Conservation (phyloP, 2,329 filamentous ascomycete genomes). For the Cadophora sp. region DNA sequence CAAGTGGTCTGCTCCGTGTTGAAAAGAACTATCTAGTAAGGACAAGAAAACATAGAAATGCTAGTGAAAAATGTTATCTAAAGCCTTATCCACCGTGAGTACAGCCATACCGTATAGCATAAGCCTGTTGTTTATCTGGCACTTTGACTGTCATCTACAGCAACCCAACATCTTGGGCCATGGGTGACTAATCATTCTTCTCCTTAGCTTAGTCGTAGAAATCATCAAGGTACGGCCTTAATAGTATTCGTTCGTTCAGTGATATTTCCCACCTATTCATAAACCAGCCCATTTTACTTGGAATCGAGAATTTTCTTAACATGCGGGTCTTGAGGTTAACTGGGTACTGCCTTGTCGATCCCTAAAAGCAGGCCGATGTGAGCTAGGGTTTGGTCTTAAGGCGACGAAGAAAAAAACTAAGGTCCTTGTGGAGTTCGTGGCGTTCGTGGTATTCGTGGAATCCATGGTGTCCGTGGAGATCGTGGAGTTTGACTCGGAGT, state of each 20-base stretch:
- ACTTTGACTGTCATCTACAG: neutral
- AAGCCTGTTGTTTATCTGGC: neutral
- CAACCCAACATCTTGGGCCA: neutral
- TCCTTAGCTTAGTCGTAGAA: neutral
- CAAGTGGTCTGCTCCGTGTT: neutral
- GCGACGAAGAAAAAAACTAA: neutral
- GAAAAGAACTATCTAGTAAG: neutral
- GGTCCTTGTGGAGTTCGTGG: neutral
- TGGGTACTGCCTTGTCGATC: neutral
- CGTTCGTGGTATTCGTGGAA: neutral
- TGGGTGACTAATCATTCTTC: neutral
- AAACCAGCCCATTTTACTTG: neutral
- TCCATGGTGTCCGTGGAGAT: neutral
- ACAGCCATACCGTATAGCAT: neutral
- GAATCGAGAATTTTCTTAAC: neutral
- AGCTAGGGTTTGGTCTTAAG: neutral
- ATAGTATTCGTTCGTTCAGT: neutral
- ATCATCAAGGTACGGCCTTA: neutral
- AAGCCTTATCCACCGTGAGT: neutral
- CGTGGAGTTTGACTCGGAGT: neutral
- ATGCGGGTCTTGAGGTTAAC: neutral
- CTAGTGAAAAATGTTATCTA: neutral
- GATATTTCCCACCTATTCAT: neutral
- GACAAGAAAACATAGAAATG: neutral
- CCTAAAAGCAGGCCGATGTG: neutral